Base-by-base conservation (phyloP, 2,329 filamentous ascomycete genomes). In the Penicillium sp. region DNA sequence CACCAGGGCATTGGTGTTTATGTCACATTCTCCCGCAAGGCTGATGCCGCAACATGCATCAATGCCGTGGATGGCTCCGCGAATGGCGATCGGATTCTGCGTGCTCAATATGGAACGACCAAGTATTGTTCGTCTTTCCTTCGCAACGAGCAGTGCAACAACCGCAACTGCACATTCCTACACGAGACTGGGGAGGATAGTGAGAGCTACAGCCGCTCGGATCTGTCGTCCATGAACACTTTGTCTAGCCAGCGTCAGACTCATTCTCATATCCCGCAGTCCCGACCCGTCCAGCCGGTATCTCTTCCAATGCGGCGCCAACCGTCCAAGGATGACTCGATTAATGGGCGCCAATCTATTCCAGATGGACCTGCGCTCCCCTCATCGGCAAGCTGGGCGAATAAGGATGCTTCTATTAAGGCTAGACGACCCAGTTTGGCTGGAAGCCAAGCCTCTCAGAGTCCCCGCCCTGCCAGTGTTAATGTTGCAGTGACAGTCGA, bases 101-200 rank as follows among this genome's bases (percentile, higher is more conserved):
- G 83, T 59, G 83, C 83, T 10, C 83, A 86, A 66, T 86, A 85
- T 57, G 93, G 93, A 23, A 98, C 93, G 0, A 98, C 93, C 4
- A 98, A 98, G 69, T 98, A 98, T 71, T 98, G 93, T 70, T 98
- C 93, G 0, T 92, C 93, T 3, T 98, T 95, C 77, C 78, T 98
- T 15, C 87, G 95, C 50, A 90, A 95, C 59, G 93, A 98, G 70
- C 87, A 86, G 58, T 98, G 93, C 72, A 90, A 88, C 49, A 98
- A 98, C 65, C 84, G 91, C 44, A 92, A 93, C 55, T 98, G 93
- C 76, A 98, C 96, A 82, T 98, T 98, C 70, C 74, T 98, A 44
- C 93, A 98, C 66, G 95, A 98, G 71, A 88, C 93, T 33, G 95
- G 93, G n/a, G 93, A 98, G 65, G 93, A 96, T 61, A 92, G 93